A percentile compares a stretch with the other conserved stretches of the same genome.
phyloP scores from a whole-genome alignment of 1,284 basidiomycete genomes.

The Irpex lacteus region DNA sequence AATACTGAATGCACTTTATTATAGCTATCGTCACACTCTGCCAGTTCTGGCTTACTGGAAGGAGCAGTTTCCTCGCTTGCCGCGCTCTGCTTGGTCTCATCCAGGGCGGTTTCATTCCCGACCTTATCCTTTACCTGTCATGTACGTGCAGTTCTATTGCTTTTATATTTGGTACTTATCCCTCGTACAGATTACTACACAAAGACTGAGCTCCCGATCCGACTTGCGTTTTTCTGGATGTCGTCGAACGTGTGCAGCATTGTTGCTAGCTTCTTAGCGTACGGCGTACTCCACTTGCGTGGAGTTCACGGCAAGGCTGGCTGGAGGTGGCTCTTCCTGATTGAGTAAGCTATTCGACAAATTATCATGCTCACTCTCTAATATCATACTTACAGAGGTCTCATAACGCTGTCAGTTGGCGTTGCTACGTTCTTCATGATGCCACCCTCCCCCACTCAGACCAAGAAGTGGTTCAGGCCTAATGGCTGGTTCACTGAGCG shows the following conservation, averaged over 20 bases:
- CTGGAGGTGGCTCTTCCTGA: conserved; percentile 49
- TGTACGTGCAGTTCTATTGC: too few relatives aligned
- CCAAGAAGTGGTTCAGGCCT: conserved; percentile 39
- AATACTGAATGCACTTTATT: background rate
- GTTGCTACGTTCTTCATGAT: conserved; percentile 61
- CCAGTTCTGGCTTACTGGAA: conserved; percentile 60
- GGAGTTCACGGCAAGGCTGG: conserved; percentile 51
- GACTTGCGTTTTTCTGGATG: conserved; percentile 63
- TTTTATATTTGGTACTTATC: too few relatives aligned
- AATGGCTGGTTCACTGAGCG: conserved; percentile 52
- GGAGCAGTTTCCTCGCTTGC: conserved; percentile 44
- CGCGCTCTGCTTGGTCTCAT: conserved; percentile 28
- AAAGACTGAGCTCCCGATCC: conserved; percentile 38
- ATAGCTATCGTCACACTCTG: conserved; percentile 47
- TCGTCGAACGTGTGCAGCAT: conserved; percentile 48
- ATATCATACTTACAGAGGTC: conserved; percentile 25
- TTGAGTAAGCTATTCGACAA: conserved; percentile 33
- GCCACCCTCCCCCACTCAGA: conserved; percentile 63
- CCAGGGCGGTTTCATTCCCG: conserved; percentile 58
- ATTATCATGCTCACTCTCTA: background rate
- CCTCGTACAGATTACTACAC: conserved; percentile 13
- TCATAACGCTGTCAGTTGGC: conserved; percentile 50
- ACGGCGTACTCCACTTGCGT: conserved; percentile 56
- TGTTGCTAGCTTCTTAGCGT: conserved; percentile 52
- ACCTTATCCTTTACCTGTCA: conserved; percentile 59